phyloP scores from a whole-genome alignment of 441 rosid genomes.

The Viola pubescens region DNA sequence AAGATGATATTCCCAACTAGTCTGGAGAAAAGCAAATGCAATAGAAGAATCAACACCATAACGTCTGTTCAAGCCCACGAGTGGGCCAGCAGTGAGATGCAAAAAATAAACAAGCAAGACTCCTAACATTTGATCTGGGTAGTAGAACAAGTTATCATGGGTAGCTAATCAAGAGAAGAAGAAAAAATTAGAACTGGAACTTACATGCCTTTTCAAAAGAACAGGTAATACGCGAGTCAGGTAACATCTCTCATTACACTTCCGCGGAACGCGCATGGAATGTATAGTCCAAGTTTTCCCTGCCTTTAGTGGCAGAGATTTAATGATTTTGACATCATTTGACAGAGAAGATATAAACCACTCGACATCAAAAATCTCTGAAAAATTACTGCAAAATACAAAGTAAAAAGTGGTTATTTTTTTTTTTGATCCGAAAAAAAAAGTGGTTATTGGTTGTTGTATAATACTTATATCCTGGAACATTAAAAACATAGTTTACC shows the following conservation, averaged over 20 bases:
- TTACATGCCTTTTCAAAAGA: slow-evolving; percentile 97
- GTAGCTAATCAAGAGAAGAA: slow-evolving; percentile 9
- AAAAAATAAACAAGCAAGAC: neutral
- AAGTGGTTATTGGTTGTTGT: neutral
- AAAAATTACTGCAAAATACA: slow-evolving; percentile 54
- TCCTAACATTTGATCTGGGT: neutral
- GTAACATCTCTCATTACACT: slow-evolving; percentile 85
- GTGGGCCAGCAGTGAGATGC: neutral
- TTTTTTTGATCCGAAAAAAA: too few relatives aligned
- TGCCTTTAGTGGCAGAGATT: slow-evolving; percentile 58
- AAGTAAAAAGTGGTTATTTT: neutral
- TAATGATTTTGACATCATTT: slow-evolving; percentile 80
- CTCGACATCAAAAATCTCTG: slow-evolving; percentile 68
- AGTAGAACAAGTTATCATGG: neutral
- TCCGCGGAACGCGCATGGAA: slow-evolving; percentile 84
- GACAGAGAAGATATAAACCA: slow-evolving; percentile 68
- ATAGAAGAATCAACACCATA: neutral
- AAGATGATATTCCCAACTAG: neutral
- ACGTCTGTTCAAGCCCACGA: neutral
- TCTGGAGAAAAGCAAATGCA: neutral
- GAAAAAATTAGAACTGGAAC: slow-evolving; percentile 32
- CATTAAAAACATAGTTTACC: too few relatives aligned
- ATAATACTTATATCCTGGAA: too few relatives aligned
- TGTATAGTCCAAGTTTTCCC: slow-evolving; percentile 48
- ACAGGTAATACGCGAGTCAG: slow-evolving; percentile 69